Evolutionary conservation across 257 asterid genomes (phyloP).

Genomic region (Gentiana straminea): DNA sequence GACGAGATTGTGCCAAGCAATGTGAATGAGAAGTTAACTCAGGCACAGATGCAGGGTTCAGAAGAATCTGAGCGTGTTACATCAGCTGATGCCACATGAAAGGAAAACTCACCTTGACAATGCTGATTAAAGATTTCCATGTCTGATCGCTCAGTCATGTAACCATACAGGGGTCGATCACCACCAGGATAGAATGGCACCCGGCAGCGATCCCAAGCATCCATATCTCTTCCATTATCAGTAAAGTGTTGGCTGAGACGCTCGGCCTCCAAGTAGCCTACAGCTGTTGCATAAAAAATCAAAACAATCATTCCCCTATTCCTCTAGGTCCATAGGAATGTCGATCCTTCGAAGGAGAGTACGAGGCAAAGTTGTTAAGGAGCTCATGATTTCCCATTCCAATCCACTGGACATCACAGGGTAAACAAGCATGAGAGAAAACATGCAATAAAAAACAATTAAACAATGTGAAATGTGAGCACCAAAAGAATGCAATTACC

Average conservation of each 20-base stretch:
- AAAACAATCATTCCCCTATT: constrained; percentile 33
- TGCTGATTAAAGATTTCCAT: too few relatives aligned
- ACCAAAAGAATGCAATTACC: constrained; percentile 14
- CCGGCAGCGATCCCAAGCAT: too few relatives aligned
- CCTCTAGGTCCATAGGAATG: constrained; percentile 42
- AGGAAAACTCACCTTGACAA: too few relatives aligned
- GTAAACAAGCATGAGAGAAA: too few relatives aligned
- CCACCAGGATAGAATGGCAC: too few relatives aligned
- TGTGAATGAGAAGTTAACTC: constrained; percentile 19
- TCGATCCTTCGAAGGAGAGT: constrained; percentile 22
- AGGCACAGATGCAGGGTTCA: constrained; percentile 17
- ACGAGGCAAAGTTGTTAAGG: constrained; percentile 21
- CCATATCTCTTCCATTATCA: too few relatives aligned
- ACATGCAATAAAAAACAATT: too few relatives aligned
- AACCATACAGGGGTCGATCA: too few relatives aligned
- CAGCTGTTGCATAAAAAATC: constrained; percentile 31
- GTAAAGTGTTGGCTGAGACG: constrained; percentile 21
- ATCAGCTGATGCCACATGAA: constrained; percentile 12
- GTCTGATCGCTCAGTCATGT: too few relatives aligned
- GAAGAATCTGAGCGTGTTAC: constrained; percentile 21
- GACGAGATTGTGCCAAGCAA: constrained; percentile 16
- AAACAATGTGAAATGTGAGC: too few relatives aligned
- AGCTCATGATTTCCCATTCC: constrained; percentile 44
- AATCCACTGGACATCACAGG: constrained; percentile 21
- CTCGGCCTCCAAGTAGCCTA: constrained; percentile 35